Evolutionary conservation across 1,139 yeast genomes (phyloP).

Genomic region (Debaryomyces sp.): DNA sequence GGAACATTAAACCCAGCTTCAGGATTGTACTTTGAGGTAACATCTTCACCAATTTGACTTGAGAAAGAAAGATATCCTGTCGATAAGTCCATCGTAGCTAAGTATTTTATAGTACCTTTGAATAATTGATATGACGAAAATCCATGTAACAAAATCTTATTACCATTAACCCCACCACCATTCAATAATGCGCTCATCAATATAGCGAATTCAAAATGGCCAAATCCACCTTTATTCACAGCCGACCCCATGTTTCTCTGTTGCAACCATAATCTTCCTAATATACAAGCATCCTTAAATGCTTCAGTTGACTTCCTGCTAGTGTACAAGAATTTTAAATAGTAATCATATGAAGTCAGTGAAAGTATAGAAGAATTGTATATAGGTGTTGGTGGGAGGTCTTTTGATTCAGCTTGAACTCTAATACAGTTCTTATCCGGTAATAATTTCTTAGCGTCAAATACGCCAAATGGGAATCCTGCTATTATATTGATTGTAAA

Average conservation of each 20-base stretch:
- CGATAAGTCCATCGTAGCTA: conserved; percentile 75
- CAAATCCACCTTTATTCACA: conserved; percentile 76
- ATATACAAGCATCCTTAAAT: conserved; percentile 84
- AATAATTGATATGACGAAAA: conserved; percentile 91
- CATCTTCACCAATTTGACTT: conserved; percentile 54
- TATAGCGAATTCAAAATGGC: conserved; percentile 85
- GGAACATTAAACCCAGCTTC: conserved; percentile 70
- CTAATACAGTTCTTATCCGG: conserved; percentile 83
- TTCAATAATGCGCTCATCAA: conserved; percentile 78
- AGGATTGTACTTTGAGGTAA: conserved; percentile 50
- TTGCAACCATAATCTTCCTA: conserved; percentile 87
- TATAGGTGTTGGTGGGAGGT: conserved; percentile 74
- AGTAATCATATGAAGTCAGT: conserved; percentile 67
- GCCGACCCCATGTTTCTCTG: conserved; percentile 81
- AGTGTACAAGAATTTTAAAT: conserved; percentile 74
- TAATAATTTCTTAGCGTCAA: conserved; percentile 73
- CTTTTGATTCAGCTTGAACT: conserved; percentile 53
- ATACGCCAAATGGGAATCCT: conserved; percentile 70
- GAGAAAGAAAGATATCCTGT: conserved; percentile 70
- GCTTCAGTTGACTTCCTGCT: conserved; percentile 76
- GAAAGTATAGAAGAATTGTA: conserved; percentile 82
- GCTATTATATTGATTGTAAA: conserved; percentile 72
- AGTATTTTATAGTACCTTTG: conserved; percentile 79
- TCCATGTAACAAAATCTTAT: conserved; percentile 77
- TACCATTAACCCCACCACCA: conserved; percentile 82